Conservation (phyloP, 257 asterid species). For the Misopates orontium region DNA sequence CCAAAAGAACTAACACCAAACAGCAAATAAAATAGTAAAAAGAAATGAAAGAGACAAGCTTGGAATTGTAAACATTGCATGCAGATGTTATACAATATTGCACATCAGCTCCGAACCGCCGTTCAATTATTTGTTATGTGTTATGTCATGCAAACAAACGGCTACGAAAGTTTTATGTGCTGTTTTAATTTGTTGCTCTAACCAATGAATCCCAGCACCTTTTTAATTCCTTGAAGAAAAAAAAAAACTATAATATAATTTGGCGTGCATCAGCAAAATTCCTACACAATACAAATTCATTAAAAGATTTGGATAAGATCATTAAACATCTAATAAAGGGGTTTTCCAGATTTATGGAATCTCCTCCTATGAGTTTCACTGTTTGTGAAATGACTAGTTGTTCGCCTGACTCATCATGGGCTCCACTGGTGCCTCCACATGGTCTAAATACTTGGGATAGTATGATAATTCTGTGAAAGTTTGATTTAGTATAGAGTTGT, state of each 20-base stretch:
- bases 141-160: slow-evolving; percentile 38
- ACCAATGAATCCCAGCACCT: slow-evolving; percentile 7
- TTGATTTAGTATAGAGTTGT: background rate
- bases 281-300: background rate
- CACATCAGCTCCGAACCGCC: slow-evolving; percentile 24
- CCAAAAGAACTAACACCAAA: too few relatives aligned
- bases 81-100: background rate
- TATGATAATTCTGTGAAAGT: background rate
- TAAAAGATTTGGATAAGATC: background rate
- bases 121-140: slow-evolving; percentile 29
- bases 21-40: too few relatives aligned
- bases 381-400: slow-evolving; percentile 18
- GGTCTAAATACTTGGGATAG: background rate
- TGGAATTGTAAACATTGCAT: background rate
- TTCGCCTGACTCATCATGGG: slow-evolving; percentile 8
- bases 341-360: background rate
- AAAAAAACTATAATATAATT: background rate
- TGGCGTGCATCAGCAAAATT: background rate
- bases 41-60: slow-evolving; percentile 8
- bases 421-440: background rate
- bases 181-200: background rate
- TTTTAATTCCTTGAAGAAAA: background rate
- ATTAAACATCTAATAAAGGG: background rate
- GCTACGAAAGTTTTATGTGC: slow-evolving; percentile 19
- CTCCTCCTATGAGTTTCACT: slow-evolving; percentile 17